phyloP scores from a whole-genome alignment of 1,139 yeast genomes.

The Geotrichum histeridarum region DNA sequence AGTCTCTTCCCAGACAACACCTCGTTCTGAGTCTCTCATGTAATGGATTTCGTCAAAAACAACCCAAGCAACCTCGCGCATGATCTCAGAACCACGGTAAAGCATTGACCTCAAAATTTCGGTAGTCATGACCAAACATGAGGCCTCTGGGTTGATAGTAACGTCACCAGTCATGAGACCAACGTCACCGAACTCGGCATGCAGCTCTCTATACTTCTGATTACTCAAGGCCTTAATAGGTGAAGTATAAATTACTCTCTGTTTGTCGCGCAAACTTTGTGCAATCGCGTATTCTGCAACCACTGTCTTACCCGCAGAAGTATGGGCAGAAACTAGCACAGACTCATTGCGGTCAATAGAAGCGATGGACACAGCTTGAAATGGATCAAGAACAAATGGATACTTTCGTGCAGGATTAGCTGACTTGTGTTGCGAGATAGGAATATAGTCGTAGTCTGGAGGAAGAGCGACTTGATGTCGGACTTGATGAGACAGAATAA shows the following conservation, averaged over 20 bases:
- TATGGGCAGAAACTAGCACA: slow-evolving; percentile 96
- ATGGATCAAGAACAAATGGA: slow-evolving; percentile 90
- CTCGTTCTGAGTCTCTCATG: slow-evolving; percentile 93
- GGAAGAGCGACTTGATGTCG: slow-evolving; percentile 98
- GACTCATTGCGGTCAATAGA: slow-evolving; percentile 92
- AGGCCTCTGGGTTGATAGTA: slow-evolving; percentile 94
- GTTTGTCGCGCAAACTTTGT: slow-evolving; percentile 84
- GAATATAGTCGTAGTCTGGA: slow-evolving; percentile 78
- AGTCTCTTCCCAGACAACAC: slow-evolving; percentile 99
- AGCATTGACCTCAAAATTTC: slow-evolving; percentile 93
- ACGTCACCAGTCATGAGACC: slow-evolving; percentile 98
- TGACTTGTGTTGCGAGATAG: slow-evolving; percentile 75
- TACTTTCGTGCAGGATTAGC: slow-evolving; percentile 65
- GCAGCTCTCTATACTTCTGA: slow-evolving; percentile 87
- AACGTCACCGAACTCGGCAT: slow-evolving; percentile 80
- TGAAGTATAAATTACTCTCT: slow-evolving; percentile 86
- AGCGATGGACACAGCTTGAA: slow-evolving; percentile 92
- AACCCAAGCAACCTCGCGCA: slow-evolving; percentile 95
- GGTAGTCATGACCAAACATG: slow-evolving; percentile 95
- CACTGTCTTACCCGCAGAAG: slow-evolving; percentile 90
- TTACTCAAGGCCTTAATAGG: slow-evolving; percentile 90
- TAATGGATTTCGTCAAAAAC: slow-evolving; percentile 97
- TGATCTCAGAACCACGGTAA: slow-evolving; percentile 91
- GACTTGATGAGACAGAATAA: slow-evolving; percentile 82
- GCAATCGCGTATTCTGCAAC: slow-evolving; percentile 95